These are phyloP conservation scores for Erysimum pusillum DNA, from an alignment of 441 rosid species.

Conservation along the genomic window DNA sequence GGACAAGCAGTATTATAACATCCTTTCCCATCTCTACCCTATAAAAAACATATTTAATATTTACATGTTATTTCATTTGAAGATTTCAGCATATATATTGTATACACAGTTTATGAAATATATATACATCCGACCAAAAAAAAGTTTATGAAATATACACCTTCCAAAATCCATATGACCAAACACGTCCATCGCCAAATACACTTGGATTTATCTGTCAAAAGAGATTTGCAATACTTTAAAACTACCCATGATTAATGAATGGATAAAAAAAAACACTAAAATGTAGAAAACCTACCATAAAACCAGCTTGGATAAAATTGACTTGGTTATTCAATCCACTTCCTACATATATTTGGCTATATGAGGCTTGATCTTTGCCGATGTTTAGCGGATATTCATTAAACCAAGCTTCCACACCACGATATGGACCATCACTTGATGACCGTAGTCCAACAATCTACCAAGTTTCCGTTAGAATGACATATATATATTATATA, in stretches of 20 bases:
- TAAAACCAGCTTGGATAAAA: conserved; percentile 2
- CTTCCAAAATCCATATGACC: conserved; percentile 17
- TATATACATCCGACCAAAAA: no score
- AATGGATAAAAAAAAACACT: background rate
- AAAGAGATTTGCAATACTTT: no score
- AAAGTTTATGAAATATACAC: background rate
- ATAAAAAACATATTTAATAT: background rate
- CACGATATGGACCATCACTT: background rate
- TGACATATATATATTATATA: background rate
- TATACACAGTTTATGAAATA: background rate
- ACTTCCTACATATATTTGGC: conserved; percentile 20
- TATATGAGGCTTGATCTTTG: conserved; percentile 17
- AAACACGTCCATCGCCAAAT: conserved; percentile 12
- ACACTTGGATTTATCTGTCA: conserved; percentile 13
- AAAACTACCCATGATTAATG: background rate
- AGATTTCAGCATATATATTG: background rate
- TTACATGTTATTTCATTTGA: background rate
- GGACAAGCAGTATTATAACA: conserved; percentile 17
- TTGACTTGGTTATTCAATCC: background rate
- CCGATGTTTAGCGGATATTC: background rate
- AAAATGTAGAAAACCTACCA: conserved; percentile 25
- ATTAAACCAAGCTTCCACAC: background rate
- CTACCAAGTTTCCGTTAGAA: background rate
- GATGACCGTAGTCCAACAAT: conserved; percentile 5
- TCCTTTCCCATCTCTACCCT: conserved; percentile 25